Percentiles rank a stretch among this genome's conserved stretches.
Conservation (phyloP, 352 stramenopile genomes). For the Globisporangium takayamanum region DNA sequence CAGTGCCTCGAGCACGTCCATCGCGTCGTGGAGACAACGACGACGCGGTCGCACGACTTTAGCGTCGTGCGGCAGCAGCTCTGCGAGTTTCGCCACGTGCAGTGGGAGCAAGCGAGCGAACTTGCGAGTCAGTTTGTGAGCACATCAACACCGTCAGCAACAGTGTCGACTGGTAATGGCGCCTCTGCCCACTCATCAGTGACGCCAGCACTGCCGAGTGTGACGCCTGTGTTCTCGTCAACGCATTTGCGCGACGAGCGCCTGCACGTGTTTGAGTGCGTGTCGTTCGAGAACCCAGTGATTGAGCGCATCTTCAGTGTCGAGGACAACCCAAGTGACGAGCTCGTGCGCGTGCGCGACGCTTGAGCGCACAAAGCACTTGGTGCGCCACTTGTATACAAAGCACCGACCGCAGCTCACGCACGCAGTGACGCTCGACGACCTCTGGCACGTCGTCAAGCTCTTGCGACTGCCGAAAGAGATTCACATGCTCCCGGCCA, state of each 20-base stretch:
- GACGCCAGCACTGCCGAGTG: not conserved
- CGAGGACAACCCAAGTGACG: slow-evolving; percentile 40
- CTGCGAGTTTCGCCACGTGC: slow-evolving; percentile 26
- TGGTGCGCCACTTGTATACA: slow-evolving; percentile 53
- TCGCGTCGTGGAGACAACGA: slow-evolving; percentile 21
- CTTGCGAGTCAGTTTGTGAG: slow-evolving; percentile 34
- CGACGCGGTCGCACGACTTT: slow-evolving; percentile 30
- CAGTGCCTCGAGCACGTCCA: slow-evolving; percentile 31
- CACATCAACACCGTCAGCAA: slow-evolving; percentile 1
- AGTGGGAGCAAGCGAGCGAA: slow-evolving; percentile 49
- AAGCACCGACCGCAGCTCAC: slow-evolving; percentile 28
- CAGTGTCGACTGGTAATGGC: not conserved
- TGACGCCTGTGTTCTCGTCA: not conserved
- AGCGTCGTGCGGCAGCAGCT: slow-evolving; percentile 22
- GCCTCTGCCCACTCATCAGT: not conserved
- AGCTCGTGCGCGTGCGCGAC: slow-evolving; percentile 35
- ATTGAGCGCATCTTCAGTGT: slow-evolving; percentile 54
- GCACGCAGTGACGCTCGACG: slow-evolving; percentile 52
- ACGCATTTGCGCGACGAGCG: slow-evolving; percentile 25
- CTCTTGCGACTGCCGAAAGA: slow-evolving; percentile 46
- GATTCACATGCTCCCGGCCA: slow-evolving; percentile 45
- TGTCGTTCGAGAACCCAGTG: slow-evolving; percentile 46
- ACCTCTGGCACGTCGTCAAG: slow-evolving; percentile 68
- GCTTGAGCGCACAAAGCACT: slow-evolving; percentile 48
- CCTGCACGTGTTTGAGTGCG: slow-evolving; percentile 48